Base-by-base conservation (phyloP, 1,284 basidiomycete species). In the Rhodotorula sp. region DNA sequence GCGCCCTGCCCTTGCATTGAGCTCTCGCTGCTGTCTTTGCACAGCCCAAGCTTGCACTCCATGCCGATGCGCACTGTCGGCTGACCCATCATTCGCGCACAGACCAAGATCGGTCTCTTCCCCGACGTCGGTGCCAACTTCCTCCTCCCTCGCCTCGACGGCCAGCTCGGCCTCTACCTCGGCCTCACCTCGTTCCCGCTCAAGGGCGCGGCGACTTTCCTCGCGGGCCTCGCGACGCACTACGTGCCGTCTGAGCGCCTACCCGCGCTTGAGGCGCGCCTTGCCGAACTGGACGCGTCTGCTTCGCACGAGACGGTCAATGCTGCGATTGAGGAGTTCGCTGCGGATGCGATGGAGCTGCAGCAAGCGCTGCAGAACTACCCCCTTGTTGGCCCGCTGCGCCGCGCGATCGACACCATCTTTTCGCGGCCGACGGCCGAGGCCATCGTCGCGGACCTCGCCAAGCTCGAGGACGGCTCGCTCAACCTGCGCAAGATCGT, bases 101-200 rank as follows among this genome's bases (percentile, higher is more conserved):
- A 80, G 77, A 80, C 79, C 46, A 75, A 73, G 56, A 78, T 80
- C 61, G 78, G 78, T 34, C 71, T 91, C 78, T 89, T 85, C 78
- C 94, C 93, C 41, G 93, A 96, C 82, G 96, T 99, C 61, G 97
- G 97, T 50, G 91, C 91, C 55, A 94, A 88, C 77, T 91, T 90
- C 83, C 94, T 94, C 83, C 85, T 99, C 65, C 89, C 94, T 39
- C 87, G 90, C 76, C 83, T 99, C 67, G 97, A 99, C 80, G 97
- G 97, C 25, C 86, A 91, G 76, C 81, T 98, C 66, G 97, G 97
- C 54, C 91, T 92, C 29, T 99, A 97, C 84, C 87, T 99, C 67
- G 92, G 89, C n/a, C 83, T 99, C 78, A 98, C 96, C 9, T 89
- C 91, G 22, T 87, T 89, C 71, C 85, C 84, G 9, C 75, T 97